A percentile compares a stretch with the other conserved stretches of the same genome.
Conservation (phyloP, 139 green algal genomes). For the Chlamydomonas schloesseri region DNA sequence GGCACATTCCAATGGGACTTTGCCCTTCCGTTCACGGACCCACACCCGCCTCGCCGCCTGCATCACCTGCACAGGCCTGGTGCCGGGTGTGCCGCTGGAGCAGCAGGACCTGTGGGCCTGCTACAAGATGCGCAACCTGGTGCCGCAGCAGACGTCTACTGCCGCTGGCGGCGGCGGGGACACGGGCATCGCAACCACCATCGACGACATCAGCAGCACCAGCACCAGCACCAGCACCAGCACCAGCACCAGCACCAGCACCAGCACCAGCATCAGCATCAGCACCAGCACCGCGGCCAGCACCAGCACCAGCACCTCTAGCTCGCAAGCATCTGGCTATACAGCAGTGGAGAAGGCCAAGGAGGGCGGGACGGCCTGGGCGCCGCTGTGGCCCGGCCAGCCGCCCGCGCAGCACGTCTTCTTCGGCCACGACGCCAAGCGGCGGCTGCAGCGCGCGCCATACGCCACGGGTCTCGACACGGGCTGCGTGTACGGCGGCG, state of each 20-base stretch:
- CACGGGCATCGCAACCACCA: too few relatives aligned
- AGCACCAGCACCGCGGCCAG: too few relatives aligned
- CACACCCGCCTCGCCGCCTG: too few relatives aligned
- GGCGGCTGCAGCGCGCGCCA: constrained; percentile 62
- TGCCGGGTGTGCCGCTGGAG: constrained; percentile 44
- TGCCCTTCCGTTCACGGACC: too few relatives aligned
- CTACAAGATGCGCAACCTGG: constrained; percentile 65
- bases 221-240: too few relatives aligned
- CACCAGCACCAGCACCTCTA: not conserved
- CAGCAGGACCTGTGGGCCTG: constrained; percentile 62
- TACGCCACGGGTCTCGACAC: constrained; percentile 83
- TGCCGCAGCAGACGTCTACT: constrained; percentile 22
- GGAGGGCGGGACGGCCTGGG: constrained; percentile 61
- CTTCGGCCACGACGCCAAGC: constrained; percentile 80
- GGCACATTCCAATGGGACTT: too few relatives aligned
- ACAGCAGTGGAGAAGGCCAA: constrained; percentile 40
- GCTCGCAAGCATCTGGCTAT: not conserved
- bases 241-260: too few relatives aligned
- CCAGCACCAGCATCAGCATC: too few relatives aligned
- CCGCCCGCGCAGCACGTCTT: constrained; percentile 65
- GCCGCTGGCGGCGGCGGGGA: too few relatives aligned
- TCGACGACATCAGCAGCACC: too few relatives aligned
- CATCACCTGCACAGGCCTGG: constrained; percentile 39
- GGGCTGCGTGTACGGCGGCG: constrained; percentile 81
- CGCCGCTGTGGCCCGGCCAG: constrained; percentile 65